Evolutionary conservation across 2,329 filamentous ascomycete genomes (phyloP).

Genomic region (Trichoderma sp.): DNA sequence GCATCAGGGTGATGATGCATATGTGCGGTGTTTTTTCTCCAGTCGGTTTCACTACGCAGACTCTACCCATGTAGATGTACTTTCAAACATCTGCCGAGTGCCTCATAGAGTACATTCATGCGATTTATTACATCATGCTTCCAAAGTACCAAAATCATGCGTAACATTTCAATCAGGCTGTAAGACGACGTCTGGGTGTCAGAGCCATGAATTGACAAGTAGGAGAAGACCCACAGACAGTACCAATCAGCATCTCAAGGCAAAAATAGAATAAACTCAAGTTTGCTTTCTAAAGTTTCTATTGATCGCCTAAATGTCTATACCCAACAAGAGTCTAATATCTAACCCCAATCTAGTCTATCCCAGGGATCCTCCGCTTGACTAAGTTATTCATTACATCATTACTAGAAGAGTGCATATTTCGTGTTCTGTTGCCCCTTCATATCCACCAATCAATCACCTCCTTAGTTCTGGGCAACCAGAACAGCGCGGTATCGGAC

Average conservation of each 20-base stretch:
- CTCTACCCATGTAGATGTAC: background rate
- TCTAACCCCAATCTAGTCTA: background rate
- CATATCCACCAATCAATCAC: background rate
- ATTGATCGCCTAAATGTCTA: background rate
- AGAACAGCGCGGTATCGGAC: slow-evolving; percentile 17
- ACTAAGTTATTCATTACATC: background rate
- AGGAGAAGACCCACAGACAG: background rate
- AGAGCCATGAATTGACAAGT: background rate
- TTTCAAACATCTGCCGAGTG: background rate
- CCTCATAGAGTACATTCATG: background rate
- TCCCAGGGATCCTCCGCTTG: background rate
- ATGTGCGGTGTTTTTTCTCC: background rate
- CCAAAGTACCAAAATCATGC: background rate
- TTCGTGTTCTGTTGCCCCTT: background rate
- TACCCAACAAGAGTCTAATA: background rate
- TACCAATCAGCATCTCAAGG: background rate
- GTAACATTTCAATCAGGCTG: background rate
- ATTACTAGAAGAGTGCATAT: background rate
- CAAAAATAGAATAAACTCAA: background rate
- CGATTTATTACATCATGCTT: background rate
- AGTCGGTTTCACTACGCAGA: background rate
- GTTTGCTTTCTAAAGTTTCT: background rate
- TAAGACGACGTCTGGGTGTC: background rate
- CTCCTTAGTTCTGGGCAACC: slow-evolving; percentile 9
- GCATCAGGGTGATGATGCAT: background rate